Conservation (phyloP, 306 rosid genomes). For the Gleditsia sinensis region DNA sequence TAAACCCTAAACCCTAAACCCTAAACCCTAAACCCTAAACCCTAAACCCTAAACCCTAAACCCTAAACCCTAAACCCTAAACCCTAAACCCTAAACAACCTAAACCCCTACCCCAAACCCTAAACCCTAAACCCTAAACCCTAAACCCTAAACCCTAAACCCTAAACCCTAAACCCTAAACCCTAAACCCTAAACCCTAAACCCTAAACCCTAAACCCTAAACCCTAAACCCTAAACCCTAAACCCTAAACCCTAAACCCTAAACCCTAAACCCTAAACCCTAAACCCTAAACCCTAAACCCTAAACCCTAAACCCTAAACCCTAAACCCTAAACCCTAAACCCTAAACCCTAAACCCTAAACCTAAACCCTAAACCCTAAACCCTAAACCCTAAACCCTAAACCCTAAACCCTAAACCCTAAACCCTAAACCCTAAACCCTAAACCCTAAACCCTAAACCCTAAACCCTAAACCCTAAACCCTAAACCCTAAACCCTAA, state of each 20-base stretch:
- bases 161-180: neutral
- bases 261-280: neutral
- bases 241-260: constrained; percentile 16
- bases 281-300: neutral
- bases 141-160: constrained; percentile 3
- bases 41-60: constrained; percentile 18
- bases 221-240: constrained; percentile 16
- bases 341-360: constrained; percentile 18
- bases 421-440: constrained; percentile 26
- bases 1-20: constrained; percentile 20
- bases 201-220: constrained; percentile 26
- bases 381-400: neutral
- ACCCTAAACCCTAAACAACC: constrained; percentile 14
- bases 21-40: constrained; percentile 14
- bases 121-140: constrained; percentile 7
- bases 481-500: too few relatives aligned
- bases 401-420: constrained; percentile 19
- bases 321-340: constrained; percentile 17
- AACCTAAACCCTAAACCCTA: constrained; percentile 1
- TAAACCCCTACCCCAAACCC: neutral
- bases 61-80: constrained; percentile 19
- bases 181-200: neutral
- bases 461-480: constrained; percentile 11
- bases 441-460: constrained; percentile 7
- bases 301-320: neutral